phyloP scores from a whole-genome alignment of 148 eudicot genomes.

The Vaccinium myrtillus region DNA sequence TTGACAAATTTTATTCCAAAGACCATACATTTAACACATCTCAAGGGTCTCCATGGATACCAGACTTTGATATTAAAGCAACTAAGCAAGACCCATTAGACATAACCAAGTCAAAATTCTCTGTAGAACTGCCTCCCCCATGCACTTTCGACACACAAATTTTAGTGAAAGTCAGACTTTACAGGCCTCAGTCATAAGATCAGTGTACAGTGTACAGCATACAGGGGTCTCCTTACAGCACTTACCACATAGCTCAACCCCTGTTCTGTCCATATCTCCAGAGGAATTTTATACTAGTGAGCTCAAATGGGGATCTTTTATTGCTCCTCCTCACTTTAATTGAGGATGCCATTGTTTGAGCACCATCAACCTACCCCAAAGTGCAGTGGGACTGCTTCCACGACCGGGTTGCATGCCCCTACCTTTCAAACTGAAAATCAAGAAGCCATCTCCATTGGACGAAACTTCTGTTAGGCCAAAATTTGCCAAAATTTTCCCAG shows the following conservation, averaged over 20 bases:
- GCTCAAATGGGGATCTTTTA: not conserved
- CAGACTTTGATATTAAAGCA: not conserved
- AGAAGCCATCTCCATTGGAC: not conserved
- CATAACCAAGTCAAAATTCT: not conserved
- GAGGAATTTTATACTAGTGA: not conserved
- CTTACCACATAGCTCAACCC: not conserved
- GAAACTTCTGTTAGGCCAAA: not conserved
- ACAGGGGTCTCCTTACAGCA: not conserved
- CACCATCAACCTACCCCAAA: not conserved
- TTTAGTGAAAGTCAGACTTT: not conserved
- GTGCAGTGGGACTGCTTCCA: not conserved
- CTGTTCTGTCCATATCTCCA: not conserved
- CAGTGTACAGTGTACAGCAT: not conserved
- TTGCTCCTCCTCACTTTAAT: not conserved
- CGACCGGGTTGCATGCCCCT: not conserved
- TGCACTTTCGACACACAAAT: not conserved
- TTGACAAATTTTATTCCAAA: not conserved
- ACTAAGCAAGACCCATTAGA: not conserved
- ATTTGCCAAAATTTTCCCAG: not conserved
- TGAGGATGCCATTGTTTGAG: not conserved
- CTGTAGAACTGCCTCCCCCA: not conserved
- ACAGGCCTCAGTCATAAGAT: not conserved
- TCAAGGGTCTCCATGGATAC: not conserved
- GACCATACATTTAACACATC: not conserved
- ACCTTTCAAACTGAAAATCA: not conserved